phyloP scores from a whole-genome alignment of 1,284 basidiomycete genomes.

The Austroboletus niveus region DNA sequence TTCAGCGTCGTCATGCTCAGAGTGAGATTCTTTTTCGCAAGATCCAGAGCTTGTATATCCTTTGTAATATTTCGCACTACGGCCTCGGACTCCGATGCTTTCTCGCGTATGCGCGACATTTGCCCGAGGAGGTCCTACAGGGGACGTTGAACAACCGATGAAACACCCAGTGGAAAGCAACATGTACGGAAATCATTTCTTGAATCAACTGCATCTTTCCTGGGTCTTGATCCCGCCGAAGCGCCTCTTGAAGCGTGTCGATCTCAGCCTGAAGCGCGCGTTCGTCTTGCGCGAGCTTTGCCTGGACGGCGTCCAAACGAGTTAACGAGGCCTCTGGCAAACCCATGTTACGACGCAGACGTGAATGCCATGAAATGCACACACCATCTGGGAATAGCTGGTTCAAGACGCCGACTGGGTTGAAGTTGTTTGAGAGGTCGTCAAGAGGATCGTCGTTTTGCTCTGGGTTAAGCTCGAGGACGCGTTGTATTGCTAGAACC shows the following conservation, averaged over 20 bases:
- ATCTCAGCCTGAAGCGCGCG: constrained; percentile 72
- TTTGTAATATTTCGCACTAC: constrained; percentile 95
- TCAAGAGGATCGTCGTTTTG: constrained; percentile 54
- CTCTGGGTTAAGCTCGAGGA: constrained; percentile 52
- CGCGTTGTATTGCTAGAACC: constrained; percentile 63
- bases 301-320: constrained; percentile 61
- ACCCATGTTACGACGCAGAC: constrained; percentile 1
- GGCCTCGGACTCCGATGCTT: constrained; percentile 93
- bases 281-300: constrained; percentile 59
- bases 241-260: constrained; percentile 59
- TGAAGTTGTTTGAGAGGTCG: constrained; percentile 56
- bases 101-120: constrained; percentile 92
- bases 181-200: constrained; percentile 83
- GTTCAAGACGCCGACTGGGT: constrained; percentile 61
- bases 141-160: constrained; percentile 3
- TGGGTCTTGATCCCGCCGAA: constrained; percentile 78
- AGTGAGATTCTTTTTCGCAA: constrained; percentile 92
- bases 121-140: constrained; percentile 85
- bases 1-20: constrained; percentile 89
- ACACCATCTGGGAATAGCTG: constrained; percentile 74
- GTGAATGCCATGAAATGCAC: constrained; percentile 19
- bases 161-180: not conserved
- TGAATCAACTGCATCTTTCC: constrained; percentile 85
- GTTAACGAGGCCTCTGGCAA: constrained; percentile 63
- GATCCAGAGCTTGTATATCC: constrained; percentile 93